A percentile compares a stretch with the other conserved stretches of the same genome.
These are phyloP conservation scores for Komagataella phaffii DNA, from an alignment of 805 yeast genomes.

Conservation along the genomic window DNA sequence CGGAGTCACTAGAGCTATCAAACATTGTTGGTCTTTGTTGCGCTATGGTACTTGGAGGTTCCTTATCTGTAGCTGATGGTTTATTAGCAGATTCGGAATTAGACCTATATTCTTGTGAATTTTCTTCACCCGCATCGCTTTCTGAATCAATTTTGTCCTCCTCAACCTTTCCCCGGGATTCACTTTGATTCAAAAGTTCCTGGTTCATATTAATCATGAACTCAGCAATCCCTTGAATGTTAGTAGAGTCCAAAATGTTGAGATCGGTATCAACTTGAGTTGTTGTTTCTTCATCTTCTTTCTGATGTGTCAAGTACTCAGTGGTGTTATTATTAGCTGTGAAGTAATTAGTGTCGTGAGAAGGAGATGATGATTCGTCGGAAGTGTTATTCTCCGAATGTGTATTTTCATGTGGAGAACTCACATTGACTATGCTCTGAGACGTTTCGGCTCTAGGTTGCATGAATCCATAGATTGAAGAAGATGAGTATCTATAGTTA, in stretches of 20 bases:
- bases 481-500: not conserved
- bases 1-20: not conserved
- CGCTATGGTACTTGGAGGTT: not conserved
- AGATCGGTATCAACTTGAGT: conserved; percentile 5
- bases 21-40: not conserved
- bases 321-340: not conserved
- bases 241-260: not conserved
- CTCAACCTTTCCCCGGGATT: no score
- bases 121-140: not conserved
- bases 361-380: not conserved
- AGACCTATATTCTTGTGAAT: not conserved
- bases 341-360: not conserved
- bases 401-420: not conserved
- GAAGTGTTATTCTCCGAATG: not conserved
- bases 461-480: not conserved
- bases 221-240: conserved; percentile 8
- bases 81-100: not conserved
- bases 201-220: conserved; percentile 23
- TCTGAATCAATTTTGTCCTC: not conserved
- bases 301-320: not conserved
- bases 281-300: conserved; percentile 1
- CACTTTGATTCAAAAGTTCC: conserved; percentile 1
- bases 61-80: not conserved
- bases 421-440: not conserved
- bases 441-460: not conserved